Conservation (phyloP, 306 rosid genomes). For the Pyrus betulifolia region DNA sequence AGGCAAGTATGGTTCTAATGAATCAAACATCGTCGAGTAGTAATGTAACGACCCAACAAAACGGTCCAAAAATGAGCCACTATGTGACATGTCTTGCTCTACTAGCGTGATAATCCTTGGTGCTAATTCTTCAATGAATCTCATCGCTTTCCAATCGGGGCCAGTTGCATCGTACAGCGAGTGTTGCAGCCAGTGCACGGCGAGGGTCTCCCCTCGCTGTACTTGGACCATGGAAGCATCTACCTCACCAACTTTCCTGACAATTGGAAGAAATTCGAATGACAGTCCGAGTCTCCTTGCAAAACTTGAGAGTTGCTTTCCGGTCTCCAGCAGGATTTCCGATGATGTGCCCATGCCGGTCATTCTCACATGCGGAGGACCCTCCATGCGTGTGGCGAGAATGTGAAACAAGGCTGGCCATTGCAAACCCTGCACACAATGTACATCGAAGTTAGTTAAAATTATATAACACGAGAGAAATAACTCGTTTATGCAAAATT, state of each 20-base stretch:
- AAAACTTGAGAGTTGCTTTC: slow-evolving; percentile 52
- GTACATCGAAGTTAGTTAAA: not conserved
- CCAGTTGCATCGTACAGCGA: slow-evolving; percentile 66
- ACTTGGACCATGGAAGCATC: slow-evolving; percentile 41
- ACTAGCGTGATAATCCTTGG: slow-evolving; percentile 77
- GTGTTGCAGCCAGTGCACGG: slow-evolving; percentile 82
- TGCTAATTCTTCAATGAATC: slow-evolving; percentile 38
- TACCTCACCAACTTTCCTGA: slow-evolving; percentile 39
- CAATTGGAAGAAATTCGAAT: slow-evolving; percentile 56
- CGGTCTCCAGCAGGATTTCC: slow-evolving; percentile 61
- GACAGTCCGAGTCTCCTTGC: slow-evolving; percentile 60
- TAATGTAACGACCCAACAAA: slow-evolving; percentile 80
- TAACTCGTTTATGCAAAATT: not conserved
- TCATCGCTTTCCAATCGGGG: slow-evolving; percentile 63
- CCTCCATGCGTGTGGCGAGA: slow-evolving; percentile 59
- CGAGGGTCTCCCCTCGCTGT: slow-evolving; percentile 44
- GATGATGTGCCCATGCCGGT: slow-evolving; percentile 62
- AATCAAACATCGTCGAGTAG: slow-evolving; percentile 80
- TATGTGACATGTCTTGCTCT: slow-evolving; percentile 58
- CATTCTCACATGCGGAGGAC: slow-evolving; percentile 51
- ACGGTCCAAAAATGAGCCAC: slow-evolving; percentile 76
- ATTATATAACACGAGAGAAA: not conserved
- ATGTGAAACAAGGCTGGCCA: slow-evolving; percentile 89
- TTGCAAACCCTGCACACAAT: slow-evolving; percentile 46
- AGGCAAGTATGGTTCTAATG: slow-evolving; percentile 50